Conservation (phyloP, 805 yeast species). For the Lipomyces yamanashiensis region DNA sequence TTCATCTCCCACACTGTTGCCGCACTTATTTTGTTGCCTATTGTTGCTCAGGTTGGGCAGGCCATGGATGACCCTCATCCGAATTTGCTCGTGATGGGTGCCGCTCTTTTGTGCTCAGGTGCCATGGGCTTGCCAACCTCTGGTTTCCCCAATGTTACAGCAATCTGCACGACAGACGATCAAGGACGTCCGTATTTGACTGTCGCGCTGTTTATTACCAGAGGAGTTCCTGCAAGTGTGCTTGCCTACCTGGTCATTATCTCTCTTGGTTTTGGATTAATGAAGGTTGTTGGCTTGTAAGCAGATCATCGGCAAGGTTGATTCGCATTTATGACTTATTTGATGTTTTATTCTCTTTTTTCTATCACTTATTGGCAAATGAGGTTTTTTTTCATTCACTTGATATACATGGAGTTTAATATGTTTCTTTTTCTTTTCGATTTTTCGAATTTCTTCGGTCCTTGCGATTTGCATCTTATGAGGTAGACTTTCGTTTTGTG, state of each 20-base stretch:
- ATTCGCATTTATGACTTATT: constrained; percentile 4
- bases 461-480: neutral
- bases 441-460: neutral
- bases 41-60: constrained; percentile 88
- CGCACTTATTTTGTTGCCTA: constrained; percentile 87
- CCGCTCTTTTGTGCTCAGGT: constrained; percentile 76
- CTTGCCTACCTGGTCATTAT: constrained; percentile 73
- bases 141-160: constrained; percentile 97
- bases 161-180: constrained; percentile 91
- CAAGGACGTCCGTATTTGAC: constrained; percentile 88
- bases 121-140: constrained; percentile 99
- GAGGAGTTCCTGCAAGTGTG: constrained; percentile 88
- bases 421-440: neutral
- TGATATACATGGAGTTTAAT: neutral
- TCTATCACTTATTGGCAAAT: neutral
- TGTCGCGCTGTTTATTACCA: constrained; percentile 80
- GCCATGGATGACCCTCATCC: constrained; percentile 68
- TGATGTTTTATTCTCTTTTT: constrained; percentile 4
- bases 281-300: constrained; percentile 62
- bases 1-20: constrained; percentile 98
- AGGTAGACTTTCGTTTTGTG: neutral
- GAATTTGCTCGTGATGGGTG: constrained; percentile 68
- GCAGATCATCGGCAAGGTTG: neutral
- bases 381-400: constrained; percentile 2
- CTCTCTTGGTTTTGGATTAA: constrained; percentile 76